phyloP scores from a whole-genome alignment of 2,329 filamentous ascomycete species.

The Ilyonectria sp. region DNA sequence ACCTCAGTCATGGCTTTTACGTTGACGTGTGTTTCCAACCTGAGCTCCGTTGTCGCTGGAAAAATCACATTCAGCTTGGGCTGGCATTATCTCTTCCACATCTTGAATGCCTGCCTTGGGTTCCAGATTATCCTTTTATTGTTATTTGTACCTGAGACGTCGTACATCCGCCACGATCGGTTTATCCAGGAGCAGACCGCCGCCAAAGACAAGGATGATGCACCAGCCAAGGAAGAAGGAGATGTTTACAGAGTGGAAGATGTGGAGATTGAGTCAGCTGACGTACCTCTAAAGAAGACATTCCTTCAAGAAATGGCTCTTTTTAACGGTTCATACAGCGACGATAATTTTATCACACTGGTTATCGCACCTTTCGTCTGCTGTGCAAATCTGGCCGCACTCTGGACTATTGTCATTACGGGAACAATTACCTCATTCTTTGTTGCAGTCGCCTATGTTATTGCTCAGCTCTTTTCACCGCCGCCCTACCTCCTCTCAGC shows the following conservation, averaged over 20 bases:
- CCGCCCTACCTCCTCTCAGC: constrained; percentile 1
- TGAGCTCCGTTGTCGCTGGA: constrained; percentile 22
- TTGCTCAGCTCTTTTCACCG: background rate
- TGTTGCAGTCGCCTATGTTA: constrained; percentile 12
- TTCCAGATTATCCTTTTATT: constrained; percentile 24
- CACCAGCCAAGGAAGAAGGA: background rate
- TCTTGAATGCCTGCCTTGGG: background rate
- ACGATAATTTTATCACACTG: constrained; percentile 20
- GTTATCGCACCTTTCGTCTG: constrained; percentile 19
- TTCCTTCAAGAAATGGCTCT: constrained; percentile 16
- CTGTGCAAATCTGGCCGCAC: constrained; percentile 18
- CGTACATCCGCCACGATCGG: background rate
- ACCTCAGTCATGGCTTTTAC: background rate
- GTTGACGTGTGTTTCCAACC: constrained; percentile 2
- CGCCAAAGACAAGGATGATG: background rate
- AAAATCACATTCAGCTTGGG: background rate
- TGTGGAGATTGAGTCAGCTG: background rate
- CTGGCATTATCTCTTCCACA: constrained; percentile 13
- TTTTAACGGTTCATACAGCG: constrained; percentile 20
- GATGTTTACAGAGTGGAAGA: background rate
- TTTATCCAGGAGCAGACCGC: constrained; percentile 9
- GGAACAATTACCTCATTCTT: constrained; percentile 26
- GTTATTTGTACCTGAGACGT: constrained; percentile 24
- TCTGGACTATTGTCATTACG: background rate
- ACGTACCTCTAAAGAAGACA: constrained; percentile 5